A percentile compares a stretch with the other conserved stretches of the same genome.
phyloP scores from a whole-genome alignment of 768 basidiomycete genomes.

The Lactarius indigo region DNA sequence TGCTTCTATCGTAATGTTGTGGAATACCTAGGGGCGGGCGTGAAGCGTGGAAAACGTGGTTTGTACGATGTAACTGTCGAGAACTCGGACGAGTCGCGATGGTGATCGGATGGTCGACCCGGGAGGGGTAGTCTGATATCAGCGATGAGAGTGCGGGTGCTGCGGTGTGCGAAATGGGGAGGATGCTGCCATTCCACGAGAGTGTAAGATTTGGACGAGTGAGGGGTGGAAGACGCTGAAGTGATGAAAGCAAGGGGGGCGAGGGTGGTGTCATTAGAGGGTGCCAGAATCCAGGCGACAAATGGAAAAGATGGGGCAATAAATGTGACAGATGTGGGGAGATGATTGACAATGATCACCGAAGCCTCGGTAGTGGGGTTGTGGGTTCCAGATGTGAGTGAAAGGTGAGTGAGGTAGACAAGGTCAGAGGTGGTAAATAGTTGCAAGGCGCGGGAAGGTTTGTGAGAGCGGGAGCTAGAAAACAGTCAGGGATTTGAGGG shows the following conservation, averaged over 20 bases:
- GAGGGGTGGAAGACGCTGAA: conserved; percentile 53
- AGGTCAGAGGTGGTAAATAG: conserved; percentile 51
- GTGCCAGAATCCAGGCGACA: conserved; percentile 46
- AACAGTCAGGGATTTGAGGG: conserved; percentile 17
- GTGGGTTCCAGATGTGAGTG: conserved; percentile 35
- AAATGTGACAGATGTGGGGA: conserved; percentile 46
- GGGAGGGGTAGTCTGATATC: conserved; percentile 59
- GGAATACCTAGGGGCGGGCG: conserved; percentile 61
- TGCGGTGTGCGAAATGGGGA: conserved; percentile 45
- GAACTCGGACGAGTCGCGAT: conserved; percentile 48
- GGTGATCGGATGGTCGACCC: conserved; percentile 50
- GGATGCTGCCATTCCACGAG: conserved; percentile 50
- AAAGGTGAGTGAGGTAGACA: conserved; percentile 56
- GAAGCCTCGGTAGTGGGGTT: conserved; percentile 38
- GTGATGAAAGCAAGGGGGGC: conserved; percentile 54
- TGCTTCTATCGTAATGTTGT: conserved; percentile 71
- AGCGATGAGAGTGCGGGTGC: conserved; percentile 53
- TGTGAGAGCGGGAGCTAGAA: conserved; percentile 58
- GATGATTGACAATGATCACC: conserved; percentile 58
- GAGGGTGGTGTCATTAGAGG: conserved; percentile 22
- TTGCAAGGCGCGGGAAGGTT: conserved; percentile 62
- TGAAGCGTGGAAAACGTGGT: conserved; percentile 63
- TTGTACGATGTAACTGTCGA: conserved; percentile 41
- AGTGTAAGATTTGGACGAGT: conserved; percentile 69
- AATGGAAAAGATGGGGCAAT: conserved; percentile 61